These are phyloP conservation scores for Talaromyces ruber DNA, from an alignment of 495 filamentous ascomycete species.

Conservation along the genomic window DNA sequence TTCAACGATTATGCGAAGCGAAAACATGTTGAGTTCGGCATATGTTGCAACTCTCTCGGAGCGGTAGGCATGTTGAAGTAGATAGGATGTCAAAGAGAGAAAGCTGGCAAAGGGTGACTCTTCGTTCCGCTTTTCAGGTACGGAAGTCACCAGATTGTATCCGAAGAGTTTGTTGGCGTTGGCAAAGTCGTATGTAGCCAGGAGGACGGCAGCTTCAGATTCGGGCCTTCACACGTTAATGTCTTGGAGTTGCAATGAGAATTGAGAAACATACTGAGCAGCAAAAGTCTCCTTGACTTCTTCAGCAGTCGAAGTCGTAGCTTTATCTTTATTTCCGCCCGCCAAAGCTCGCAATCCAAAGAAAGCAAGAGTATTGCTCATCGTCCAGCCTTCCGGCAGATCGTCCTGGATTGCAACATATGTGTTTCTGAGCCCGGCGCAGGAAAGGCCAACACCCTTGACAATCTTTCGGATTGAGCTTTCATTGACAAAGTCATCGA, in stretches of 20 bases:
- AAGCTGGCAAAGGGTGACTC: conserved; percentile 75
- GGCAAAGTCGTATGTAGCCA: conserved; percentile 87
- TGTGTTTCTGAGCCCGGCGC: conserved; percentile 53
- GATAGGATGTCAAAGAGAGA: conserved; percentile 83
- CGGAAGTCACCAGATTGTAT: conserved; percentile 63
- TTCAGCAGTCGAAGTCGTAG: conserved; percentile 51
- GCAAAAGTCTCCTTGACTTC: conserved; percentile 73
- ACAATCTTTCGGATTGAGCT: conserved; percentile 74
- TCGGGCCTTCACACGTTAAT: conserved; percentile 49
- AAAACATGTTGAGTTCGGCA: conserved; percentile 71
- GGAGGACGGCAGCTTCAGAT: conserved; percentile 65
- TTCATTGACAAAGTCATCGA: conserved; percentile 98
- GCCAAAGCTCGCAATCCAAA: conserved; percentile 75
- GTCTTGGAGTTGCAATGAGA: background rate
- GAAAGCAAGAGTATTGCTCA: conserved; percentile 71
- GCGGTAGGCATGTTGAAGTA: conserved; percentile 87
- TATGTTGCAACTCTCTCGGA: conserved; percentile 71
- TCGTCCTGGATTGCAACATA: conserved; percentile 93
- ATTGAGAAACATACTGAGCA: conserved; percentile 40
- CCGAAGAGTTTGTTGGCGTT: conserved; percentile 95
- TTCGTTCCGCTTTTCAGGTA: conserved; percentile 51
- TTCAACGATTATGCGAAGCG: conserved; percentile 80
- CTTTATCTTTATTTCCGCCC: conserved; percentile 50
- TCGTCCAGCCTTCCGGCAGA: conserved; percentile 80
- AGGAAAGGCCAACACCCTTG: conserved; percentile 61